A percentile compares a stretch with the other conserved stretches of the same genome.
Evolutionary conservation across 2,329 filamentous ascomycete genomes (phyloP).

Genomic region (Curvularia sp.): DNA sequence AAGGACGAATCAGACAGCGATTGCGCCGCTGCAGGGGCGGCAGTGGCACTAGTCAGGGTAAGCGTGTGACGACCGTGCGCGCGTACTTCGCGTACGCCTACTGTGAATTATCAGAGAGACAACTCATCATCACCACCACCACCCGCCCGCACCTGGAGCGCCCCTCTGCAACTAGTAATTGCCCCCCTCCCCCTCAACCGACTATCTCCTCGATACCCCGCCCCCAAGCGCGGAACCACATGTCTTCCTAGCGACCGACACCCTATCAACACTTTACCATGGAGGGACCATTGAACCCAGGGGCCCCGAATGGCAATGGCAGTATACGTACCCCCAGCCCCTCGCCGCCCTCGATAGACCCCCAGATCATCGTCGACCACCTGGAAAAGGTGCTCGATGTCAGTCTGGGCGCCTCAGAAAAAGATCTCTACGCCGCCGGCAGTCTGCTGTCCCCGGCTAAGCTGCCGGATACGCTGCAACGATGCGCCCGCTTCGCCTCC

Average conservation of each 20-base stretch:
- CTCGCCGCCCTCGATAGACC: conserved; percentile 53
- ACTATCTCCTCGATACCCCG: conserved; percentile 16
- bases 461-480: conserved; percentile 80
- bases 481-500: conserved; percentile 86
- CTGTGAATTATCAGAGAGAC: conserved; percentile 23
- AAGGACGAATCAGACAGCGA: conserved; percentile 30
- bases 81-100: conserved; percentile 29
- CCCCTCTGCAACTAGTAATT: conserved; percentile 14
- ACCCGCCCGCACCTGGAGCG: conserved; percentile 20
- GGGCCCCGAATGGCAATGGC: conserved; percentile 47
- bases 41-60: conserved; percentile 23
- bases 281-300: conserved; percentile 53
- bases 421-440: conserved; percentile 80
- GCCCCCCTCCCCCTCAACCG: conserved; percentile 5
- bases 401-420: conserved; percentile 62
- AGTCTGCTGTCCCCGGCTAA: conserved; percentile 80
- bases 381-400: conserved; percentile 57
- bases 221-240: conserved; percentile 38
- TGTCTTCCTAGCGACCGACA: conserved; percentile 38
- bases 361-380: conserved; percentile 58
- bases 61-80: conserved; percentile 20
- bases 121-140: conserved; percentile 37
- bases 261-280: conserved; percentile 43
- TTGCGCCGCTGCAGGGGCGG: conserved; percentile 11
- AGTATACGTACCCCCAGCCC: conserved; percentile 47